Conservation (phyloP, 192 early-diverging fungal species). For the Rhizophagus clarus region DNA sequence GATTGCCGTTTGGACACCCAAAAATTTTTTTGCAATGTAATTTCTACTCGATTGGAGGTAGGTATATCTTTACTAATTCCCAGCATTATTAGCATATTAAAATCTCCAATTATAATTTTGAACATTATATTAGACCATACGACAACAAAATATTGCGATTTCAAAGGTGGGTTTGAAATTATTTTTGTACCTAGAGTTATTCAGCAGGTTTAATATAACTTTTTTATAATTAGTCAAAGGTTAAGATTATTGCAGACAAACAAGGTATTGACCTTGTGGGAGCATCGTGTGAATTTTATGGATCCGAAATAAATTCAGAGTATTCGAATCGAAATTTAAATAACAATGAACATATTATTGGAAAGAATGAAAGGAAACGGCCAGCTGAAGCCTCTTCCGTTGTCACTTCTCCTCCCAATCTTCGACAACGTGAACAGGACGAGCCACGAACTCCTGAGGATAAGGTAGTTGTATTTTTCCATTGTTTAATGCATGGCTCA, state of each 20-base stretch:
- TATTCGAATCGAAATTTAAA: neutral
- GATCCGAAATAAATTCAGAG: neutral
- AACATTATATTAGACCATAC: neutral
- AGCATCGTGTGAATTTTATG: neutral
- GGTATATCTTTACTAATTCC: neutral
- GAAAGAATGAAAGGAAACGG: too few species aligned
- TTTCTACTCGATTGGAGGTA: conserved; percentile 4
- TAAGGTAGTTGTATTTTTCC: too few species aligned
- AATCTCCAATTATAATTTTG: neutral
- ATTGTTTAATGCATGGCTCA: too few species aligned
- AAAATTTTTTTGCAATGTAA: neutral
- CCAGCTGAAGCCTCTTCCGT: too few species aligned
- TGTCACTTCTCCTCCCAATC: too few species aligned
- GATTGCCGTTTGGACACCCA: neutral
- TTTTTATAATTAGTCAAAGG: neutral
- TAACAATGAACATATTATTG: too few species aligned
- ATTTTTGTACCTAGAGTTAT: neutral
- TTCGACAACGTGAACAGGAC: too few species aligned
- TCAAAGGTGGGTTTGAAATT: neutral
- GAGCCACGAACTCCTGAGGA: too few species aligned
- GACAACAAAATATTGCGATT: neutral
- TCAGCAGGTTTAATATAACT: neutral
- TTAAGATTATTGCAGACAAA: neutral
- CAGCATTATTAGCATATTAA: neutral
- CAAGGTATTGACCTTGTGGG: neutral